These are phyloP conservation scores for Cytauxzoon felis DNA, from an alignment of 169 alveolate species.

Conservation along the genomic window DNA sequence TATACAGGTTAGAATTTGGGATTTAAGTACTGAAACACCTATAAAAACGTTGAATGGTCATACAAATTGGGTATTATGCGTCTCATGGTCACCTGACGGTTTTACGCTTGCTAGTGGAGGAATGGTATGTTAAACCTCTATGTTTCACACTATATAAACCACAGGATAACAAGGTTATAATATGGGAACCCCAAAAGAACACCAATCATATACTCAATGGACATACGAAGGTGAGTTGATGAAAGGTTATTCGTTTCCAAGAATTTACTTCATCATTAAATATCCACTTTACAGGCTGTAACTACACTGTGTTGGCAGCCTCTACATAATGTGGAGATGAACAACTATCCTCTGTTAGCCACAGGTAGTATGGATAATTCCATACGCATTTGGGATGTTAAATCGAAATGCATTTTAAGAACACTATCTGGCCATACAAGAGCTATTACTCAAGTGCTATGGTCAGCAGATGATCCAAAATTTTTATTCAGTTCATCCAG, in stretches of 20 bases:
- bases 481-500: conserved; percentile 88
- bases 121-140: conserved; percentile 60
- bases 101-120: conserved; percentile 88
- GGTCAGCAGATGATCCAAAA: conserved; percentile 87
- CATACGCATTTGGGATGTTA: conserved; percentile 88
- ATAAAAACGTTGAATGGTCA: conserved; percentile 86
- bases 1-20: conserved; percentile 87
- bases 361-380: conserved; percentile 86
- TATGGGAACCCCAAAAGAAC: conserved; percentile 44
- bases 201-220: conserved; percentile 43
- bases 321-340: conserved; percentile 71
- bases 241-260: too few species aligned
- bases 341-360: conserved; percentile 44
- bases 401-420: conserved; percentile 71
- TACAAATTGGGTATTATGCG: conserved; percentile 87
- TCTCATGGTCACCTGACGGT: conserved; percentile 93
- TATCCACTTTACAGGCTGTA: conserved; percentile 61
- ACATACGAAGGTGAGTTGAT: conserved; percentile 58
- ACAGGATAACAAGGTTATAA: conserved; percentile 42
- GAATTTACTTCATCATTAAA: too few species aligned
- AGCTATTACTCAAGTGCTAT: conserved; percentile 88
- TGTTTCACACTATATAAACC: not conserved
- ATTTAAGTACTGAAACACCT: conserved; percentile 89
- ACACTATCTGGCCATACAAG: conserved; percentile 88
- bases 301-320: conserved; percentile 89